Base-by-base conservation (phyloP, 1,284 basidiomycete genomes). In the Moesziomyces aphidis region DNA sequence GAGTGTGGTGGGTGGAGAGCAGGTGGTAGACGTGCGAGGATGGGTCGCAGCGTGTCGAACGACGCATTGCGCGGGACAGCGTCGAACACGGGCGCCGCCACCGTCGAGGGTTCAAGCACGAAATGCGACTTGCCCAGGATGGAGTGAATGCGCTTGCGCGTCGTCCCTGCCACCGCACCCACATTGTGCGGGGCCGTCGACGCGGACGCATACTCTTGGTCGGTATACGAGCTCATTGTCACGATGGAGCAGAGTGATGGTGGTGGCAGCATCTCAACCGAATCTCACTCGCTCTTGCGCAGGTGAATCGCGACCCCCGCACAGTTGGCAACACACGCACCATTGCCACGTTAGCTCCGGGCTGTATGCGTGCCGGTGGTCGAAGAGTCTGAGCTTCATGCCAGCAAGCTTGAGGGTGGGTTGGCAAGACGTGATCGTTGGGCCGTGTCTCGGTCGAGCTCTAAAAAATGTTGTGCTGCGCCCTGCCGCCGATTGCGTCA, bases 1-100 rank as follows among this genome's bases (percentile, higher is more conserved):
- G 13, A 11, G 2, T 34, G 31, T 13, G 10, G 31, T 11, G 31
- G 31, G 1, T 65, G 22, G 24, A 62, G 34, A 10, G 49, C 56
- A 22, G 49, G 21, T 9, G 78, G 77, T 0, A 80, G 65, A 4
- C 72, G 56, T 1, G 77, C 73, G 5, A 78, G 61, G 54, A 80
- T 80, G n/a, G 77, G 77, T n/a, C 51, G 61, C n/a, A 73, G 63
- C 15, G 67, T 59, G 6, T 64, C 67, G 42, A 73, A 78, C 13
- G 58, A 50, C 5, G 65, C 54, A 49, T 78, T 78, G 28, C 78
- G 61, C 0, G 76, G 73, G 0, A 77, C 70, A 5, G 67, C 65
- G n/a, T 73, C 78, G 39, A 80, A 79, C 7, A 67, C 21, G 17
- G 54, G 43, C 11, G 36, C n/a, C 26, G 58, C 54, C 6, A 67